A percentile compares a stretch with the other conserved stretches of the same genome.
Evolutionary conservation across 1,284 basidiomycete genomes (phyloP).

Genomic region (Heliocybe sulcata): DNA sequence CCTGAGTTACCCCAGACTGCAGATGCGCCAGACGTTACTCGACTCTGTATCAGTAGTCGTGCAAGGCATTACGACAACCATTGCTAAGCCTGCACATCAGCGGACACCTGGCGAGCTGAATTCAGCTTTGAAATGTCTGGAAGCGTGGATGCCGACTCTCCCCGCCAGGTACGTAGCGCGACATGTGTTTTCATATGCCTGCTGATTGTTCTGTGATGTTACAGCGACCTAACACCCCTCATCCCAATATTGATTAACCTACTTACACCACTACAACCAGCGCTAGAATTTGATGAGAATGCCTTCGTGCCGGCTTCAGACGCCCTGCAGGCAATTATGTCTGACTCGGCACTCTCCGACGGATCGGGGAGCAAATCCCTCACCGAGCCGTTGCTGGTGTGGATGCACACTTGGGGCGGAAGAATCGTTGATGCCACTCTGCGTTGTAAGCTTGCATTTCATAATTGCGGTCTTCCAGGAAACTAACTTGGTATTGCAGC

Average conservation of each 20-base stretch:
- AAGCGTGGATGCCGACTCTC: slow-evolving; percentile 73
- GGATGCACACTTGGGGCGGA: slow-evolving; percentile 54
- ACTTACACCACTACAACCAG: slow-evolving; percentile 38
- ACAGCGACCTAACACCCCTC: slow-evolving; percentile 54
- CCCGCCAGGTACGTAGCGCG: slow-evolving; percentile 49
- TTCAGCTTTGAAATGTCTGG: slow-evolving; percentile 71
- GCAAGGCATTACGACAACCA: slow-evolving; percentile 51
- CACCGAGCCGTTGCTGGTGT: slow-evolving; percentile 77
- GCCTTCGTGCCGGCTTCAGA: slow-evolving; percentile 61
- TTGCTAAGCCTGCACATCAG: slow-evolving; percentile 21
- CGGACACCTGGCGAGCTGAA: slow-evolving; percentile 43
- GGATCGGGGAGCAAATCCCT: slow-evolving; percentile 67
- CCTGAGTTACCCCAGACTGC: slow-evolving; percentile 30
- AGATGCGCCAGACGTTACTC: slow-evolving; percentile 55
- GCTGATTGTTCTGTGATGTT: not conserved
- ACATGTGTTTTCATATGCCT: not conserved
- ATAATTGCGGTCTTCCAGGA: no score
- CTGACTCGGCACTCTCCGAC: slow-evolving; percentile 62
- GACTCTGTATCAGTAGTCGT: slow-evolving; percentile 66
- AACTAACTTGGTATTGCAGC: slow-evolving; percentile 15
- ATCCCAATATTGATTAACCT: slow-evolving; percentile 55
- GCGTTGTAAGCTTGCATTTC: slow-evolving; percentile 21
- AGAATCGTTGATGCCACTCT: slow-evolving; percentile 44
- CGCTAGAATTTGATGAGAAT: slow-evolving; percentile 34
- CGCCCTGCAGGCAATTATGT: slow-evolving; percentile 71